A percentile compares a stretch with the other conserved stretches of the same genome.
Conservation (phyloP, 345 rosid genomes). For the Sapria himalayana region DNA sequence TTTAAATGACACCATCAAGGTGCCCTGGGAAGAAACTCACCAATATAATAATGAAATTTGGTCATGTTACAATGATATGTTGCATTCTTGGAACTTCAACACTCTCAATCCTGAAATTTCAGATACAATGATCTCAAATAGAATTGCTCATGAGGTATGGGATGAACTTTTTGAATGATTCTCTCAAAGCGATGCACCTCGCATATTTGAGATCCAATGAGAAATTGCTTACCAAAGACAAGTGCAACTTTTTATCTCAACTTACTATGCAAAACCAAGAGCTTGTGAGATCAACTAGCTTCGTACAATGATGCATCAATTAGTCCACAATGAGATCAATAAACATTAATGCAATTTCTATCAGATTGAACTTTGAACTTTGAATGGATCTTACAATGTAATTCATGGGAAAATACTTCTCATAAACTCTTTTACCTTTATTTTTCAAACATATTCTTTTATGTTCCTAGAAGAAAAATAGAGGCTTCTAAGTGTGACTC, state of each 20-base stretch:
- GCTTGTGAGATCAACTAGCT: slow-evolving; percentile 2
- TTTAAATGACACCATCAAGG: no score
- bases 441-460: background rate
- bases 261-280: slow-evolving; percentile 4
- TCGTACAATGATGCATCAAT: background rate
- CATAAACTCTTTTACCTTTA: background rate
- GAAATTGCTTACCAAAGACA: background rate
- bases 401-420: background rate
- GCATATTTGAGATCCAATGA: background rate
- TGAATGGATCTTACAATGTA: background rate
- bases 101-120: background rate
- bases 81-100: background rate
- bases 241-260: background rate
- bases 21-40: no score
- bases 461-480: background rate
- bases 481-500: background rate
- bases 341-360: background rate
- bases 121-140: background rate
- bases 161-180: slow-evolving; percentile 3
- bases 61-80: background rate
- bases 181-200: background rate
- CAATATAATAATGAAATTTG: background rate
- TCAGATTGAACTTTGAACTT: no score
- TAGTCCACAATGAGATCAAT: background rate
- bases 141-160: background rate